Base-by-base conservation (phyloP, 2,329 filamentous ascomycete genomes). In the Aspergillus sp. region DNA sequence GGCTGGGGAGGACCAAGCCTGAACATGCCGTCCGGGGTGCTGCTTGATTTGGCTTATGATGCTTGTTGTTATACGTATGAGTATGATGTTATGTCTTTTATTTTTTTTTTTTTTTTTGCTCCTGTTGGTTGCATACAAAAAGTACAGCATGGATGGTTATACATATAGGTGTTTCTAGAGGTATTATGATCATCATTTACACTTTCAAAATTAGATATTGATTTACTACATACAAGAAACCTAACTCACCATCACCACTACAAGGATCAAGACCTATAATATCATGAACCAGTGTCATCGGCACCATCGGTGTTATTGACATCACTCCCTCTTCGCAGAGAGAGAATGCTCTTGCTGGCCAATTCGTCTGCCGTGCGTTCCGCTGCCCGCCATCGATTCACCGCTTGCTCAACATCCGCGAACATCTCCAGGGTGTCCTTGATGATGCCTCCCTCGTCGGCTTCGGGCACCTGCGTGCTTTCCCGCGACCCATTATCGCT, bases 361-460 rank as follows among this genome's bases (percentile, higher is more conserved):
- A 66, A 29, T 44, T 68, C 68, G 47, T 70, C 68, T 2, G 65
- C 62, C 12, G 66, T 63, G 40, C 69, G 57, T 52, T 94, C 86
- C 1, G 85, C 85, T 45, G 81, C 85, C 29, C 88, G 80, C 73
- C 90, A 83, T 55, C 85, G 83, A 35, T 79, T 81, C 10, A 94
- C 78, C 19, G 85, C 79, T 62, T 85, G 82, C 69, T 94, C 85
- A 1, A 94, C 87, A 65, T 91, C 86, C 49, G 85, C 77, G 58
- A 88, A 94, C 89, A 96, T 96, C 64, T 88, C 85, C 47, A 85
- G 76, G 1, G 90, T 89, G 61, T 94, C 88, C 49, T 86, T 84
- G 30, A 95, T 90, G 29, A 96, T 83, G 3, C 86, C 88, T 34
- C 91, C 88, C 66, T 94, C 88, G 53, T 88, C 84, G 8, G 83